Conservation (phyloP, 805 yeast genomes). For the Tanozyma kutaoensis region DNA sequence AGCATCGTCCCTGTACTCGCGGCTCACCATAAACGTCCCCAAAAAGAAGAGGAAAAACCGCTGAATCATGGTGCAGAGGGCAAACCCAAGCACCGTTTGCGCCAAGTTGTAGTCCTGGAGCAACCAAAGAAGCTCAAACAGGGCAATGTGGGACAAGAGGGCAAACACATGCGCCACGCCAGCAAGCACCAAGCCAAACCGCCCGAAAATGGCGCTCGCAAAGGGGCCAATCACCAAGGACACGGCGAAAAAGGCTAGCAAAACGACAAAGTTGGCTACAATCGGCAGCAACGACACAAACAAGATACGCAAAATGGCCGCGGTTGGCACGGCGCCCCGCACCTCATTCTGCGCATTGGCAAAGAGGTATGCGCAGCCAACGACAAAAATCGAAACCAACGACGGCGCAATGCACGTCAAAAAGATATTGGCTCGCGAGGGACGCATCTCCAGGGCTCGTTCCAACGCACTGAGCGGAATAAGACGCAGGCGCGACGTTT, state of each 20-base stretch:
- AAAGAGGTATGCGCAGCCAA: conserved; percentile 50
- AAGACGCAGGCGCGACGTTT: too few species aligned
- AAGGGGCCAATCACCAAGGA: conserved; percentile 40
- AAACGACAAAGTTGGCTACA: conserved; percentile 23
- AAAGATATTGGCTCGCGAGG: conserved; percentile 32
- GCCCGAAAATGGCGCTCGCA: conserved; percentile 24
- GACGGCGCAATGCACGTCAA: conserved; percentile 28
- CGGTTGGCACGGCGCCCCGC: conserved; percentile 19
- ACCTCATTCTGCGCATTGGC: conserved; percentile 87
- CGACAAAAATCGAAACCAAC: conserved; percentile 15
- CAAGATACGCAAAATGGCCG: conserved; percentile 46
- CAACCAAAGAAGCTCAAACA: conserved; percentile 53
- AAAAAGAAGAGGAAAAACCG: conserved; percentile 39
- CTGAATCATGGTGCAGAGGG: conserved; percentile 43
- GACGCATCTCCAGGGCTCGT: conserved; percentile 34
- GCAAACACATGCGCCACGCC: conserved; percentile 39
- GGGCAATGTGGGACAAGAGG: conserved; percentile 36
- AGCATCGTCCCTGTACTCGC: conserved; percentile 48
- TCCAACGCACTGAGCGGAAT: too few species aligned
- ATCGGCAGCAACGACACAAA: conserved; percentile 40
- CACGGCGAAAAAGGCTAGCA: conserved; percentile 27
- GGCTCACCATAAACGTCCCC: conserved; percentile 37
- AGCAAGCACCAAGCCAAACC: conserved; percentile 34
- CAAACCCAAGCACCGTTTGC: conserved; percentile 46
- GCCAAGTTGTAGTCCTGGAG: conserved; percentile 57